Conservation (phyloP, 1,139 yeast genomes). For the Suhomyces yuchorum region DNA sequence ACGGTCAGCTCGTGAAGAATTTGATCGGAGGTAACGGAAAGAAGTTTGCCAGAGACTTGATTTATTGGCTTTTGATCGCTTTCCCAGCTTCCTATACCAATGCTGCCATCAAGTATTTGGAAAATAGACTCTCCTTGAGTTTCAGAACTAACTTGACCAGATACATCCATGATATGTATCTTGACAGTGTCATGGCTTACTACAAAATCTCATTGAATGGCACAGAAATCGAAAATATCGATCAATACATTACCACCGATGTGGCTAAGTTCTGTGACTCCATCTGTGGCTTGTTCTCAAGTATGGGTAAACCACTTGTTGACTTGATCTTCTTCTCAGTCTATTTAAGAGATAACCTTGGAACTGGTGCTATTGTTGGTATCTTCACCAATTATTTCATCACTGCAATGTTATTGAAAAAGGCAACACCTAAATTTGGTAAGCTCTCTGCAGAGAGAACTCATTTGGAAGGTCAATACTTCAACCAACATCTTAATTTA, state of each 20-base stretch:
- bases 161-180: conserved; percentile 86
- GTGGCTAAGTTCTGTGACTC: conserved; percentile 81
- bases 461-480: conserved; percentile 83
- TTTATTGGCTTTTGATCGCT: conserved; percentile 87
- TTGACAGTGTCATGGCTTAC: conserved; percentile 79
- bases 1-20: conserved; percentile 90
- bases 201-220: conserved; percentile 66
- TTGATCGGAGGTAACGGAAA: conserved; percentile 81
- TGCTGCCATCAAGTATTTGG: conserved; percentile 83
- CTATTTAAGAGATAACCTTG: conserved; percentile 81
- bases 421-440: conserved; percentile 86
- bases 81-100: conserved; percentile 93
- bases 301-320: conserved; percentile 87
- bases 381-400: conserved; percentile 78
- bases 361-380: conserved; percentile 81
- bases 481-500: conserved; percentile 81
- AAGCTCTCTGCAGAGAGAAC: conserved; percentile 72
- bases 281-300: conserved; percentile 80
- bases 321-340: conserved; percentile 86
- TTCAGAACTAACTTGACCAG: conserved; percentile 84
- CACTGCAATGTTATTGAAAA: conserved; percentile 75
- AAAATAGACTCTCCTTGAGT: conserved; percentile 74
- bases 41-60: conserved; percentile 74
- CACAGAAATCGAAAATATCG: conserved; percentile 50
- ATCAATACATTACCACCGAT: conserved; percentile 85